These are phyloP conservation scores for Thielaviopsis punctulata DNA, from an alignment of 2,329 filamentous ascomycete genomes.

Conservation along the genomic window DNA sequence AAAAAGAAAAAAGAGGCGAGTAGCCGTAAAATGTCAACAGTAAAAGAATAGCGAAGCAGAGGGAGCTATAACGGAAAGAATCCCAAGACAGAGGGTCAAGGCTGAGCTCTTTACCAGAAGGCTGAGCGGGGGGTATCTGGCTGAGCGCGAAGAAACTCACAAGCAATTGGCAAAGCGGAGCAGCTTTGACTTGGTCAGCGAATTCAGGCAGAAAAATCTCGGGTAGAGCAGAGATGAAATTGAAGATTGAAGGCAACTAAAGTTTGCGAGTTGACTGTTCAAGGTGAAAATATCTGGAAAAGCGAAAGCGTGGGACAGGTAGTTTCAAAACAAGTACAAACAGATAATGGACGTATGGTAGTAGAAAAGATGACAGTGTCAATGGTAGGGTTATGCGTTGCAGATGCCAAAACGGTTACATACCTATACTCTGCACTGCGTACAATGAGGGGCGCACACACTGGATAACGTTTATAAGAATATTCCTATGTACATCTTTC, in stretches of 20 bases:
- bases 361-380: no score
- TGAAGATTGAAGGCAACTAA: no score
- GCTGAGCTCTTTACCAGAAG: constrained; percentile 1
- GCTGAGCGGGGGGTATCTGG: constrained; percentile 3
- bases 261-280: no score
- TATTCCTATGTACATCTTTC: no score
- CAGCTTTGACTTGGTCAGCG: neutral
- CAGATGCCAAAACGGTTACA: no score
- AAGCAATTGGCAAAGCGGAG: neutral
- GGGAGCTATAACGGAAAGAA: neutral
- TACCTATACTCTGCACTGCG: no score
- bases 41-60: neutral
- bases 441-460: no score
- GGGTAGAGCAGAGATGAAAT: neutral
- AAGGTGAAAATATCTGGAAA: neutral
- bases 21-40: neutral
- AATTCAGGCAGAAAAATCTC: neutral
- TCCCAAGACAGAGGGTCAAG: neutral
- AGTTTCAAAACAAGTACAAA: no score
- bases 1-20: neutral
- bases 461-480: no score
- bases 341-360: no score
- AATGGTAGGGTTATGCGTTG: no score
- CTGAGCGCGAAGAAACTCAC: neutral
- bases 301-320: neutral